These are phyloP conservation scores for Globisporangium viniferum DNA, from an alignment of 352 stramenopile species.

Conservation along the genomic window DNA sequence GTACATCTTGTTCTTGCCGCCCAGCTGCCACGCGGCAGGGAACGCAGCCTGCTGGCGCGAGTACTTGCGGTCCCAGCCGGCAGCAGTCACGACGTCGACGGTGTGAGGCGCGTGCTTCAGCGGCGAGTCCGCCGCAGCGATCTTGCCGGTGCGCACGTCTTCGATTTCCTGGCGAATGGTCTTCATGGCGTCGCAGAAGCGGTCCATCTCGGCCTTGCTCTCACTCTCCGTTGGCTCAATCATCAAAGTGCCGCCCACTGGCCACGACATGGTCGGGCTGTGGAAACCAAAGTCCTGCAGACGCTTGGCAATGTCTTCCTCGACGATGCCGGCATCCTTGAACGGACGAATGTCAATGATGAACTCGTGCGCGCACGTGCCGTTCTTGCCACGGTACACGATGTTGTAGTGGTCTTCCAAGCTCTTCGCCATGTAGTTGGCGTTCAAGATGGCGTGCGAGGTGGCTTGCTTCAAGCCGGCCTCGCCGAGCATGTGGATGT, in stretches of 20 bases:
- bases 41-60: constrained; percentile 92
- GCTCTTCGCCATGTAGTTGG: constrained; percentile 99
- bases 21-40: constrained; percentile 93
- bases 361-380: constrained; percentile 99
- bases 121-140: constrained; percentile 91
- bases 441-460: constrained; percentile 97
- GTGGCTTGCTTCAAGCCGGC: constrained; percentile 93
- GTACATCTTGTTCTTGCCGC: constrained; percentile 94
- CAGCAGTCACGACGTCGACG: constrained; percentile 90
- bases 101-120: constrained; percentile 98
- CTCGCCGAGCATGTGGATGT: constrained; percentile 99
- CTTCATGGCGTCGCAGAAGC: constrained; percentile 96
- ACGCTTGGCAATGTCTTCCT: constrained; percentile 98
- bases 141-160: constrained; percentile 91
- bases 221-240: constrained; percentile 99
- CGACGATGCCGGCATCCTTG: constrained; percentile 94
- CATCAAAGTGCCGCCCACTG: constrained; percentile 98
- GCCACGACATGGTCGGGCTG: constrained; percentile 99
- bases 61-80: constrained; percentile 95
- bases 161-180: constrained; percentile 97
- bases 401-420: constrained; percentile 95
- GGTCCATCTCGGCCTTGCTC: constrained; percentile 97
- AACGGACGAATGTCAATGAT: constrained; percentile 98
- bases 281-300: constrained; percentile 99
- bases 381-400: constrained; percentile 95